Conservation (phyloP, 2,329 filamentous ascomycete species). For the Hymenoscyphus fructigenus region DNA sequence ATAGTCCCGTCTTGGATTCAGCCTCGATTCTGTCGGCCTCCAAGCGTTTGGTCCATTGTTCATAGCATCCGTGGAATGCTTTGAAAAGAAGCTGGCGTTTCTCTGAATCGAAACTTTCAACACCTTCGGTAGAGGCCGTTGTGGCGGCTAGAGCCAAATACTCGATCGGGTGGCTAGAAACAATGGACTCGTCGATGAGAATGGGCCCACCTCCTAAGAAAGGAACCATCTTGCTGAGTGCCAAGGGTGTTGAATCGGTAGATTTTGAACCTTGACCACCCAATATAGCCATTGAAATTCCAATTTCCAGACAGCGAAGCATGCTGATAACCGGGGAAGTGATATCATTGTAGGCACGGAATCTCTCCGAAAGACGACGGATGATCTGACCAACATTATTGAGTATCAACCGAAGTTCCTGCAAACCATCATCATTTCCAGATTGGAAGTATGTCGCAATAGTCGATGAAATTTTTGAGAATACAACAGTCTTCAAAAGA, state of each 20-base stretch:
- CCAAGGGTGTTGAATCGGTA: constrained; percentile 15
- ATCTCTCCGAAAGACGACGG: constrained; percentile 65
- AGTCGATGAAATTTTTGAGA: constrained; percentile 21
- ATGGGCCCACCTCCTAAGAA: constrained; percentile 50
- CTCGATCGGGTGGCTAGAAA: constrained; percentile 41
- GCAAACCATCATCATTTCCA: constrained; percentile 42
- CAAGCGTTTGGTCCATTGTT: constrained; percentile 77
- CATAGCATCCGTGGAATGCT: constrained; percentile 71
- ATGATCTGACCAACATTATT: constrained; percentile 68
- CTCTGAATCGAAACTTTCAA: constrained; percentile 41
- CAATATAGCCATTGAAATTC: constrained; percentile 59
- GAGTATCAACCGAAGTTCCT: constrained; percentile 44
- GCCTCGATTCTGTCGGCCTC: constrained; percentile 73
- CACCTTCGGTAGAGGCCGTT: constrained; percentile 49
- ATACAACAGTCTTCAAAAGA: constrained; percentile 53
- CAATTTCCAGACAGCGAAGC: constrained; percentile 74
- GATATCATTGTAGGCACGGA: constrained; percentile 82
- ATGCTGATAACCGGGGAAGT: constrained; percentile 76
- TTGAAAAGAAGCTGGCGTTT: constrained; percentile 59
- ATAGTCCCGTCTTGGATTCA: constrained; percentile 72
- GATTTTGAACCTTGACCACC: constrained; percentile 13
- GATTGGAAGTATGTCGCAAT: constrained; percentile 25
- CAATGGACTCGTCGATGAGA: constrained; percentile 16
- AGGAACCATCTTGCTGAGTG: constrained; percentile 49
- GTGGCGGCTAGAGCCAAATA: constrained; percentile 50